Evolutionary conservation across 2,329 filamentous ascomycete genomes (phyloP).

Genomic region (Trichoderma endophyticum): DNA sequence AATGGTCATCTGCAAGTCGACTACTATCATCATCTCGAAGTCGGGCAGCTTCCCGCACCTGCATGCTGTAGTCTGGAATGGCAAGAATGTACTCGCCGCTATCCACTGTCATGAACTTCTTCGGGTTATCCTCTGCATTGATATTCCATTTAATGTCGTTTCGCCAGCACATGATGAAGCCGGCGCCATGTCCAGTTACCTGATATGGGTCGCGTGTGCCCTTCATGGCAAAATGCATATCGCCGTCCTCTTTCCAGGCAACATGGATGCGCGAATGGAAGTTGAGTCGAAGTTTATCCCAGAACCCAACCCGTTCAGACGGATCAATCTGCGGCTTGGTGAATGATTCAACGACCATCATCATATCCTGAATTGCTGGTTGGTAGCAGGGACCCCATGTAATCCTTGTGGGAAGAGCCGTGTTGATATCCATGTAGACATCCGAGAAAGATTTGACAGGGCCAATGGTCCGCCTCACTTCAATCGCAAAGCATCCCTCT

Average conservation of each 20-base stretch:
- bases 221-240: slow-evolving; percentile 91
- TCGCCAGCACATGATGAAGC: slow-evolving; percentile 98
- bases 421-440: slow-evolving; percentile 89
- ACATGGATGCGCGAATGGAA: slow-evolving; percentile 90
- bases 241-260: slow-evolving; percentile 91
- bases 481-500: slow-evolving; percentile 71
- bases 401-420: slow-evolving; percentile 83
- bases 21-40: slow-evolving; percentile 55
- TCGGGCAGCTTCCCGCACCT: slow-evolving; percentile 66
- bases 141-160: slow-evolving; percentile 88
- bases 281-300: slow-evolving; percentile 94
- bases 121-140: slow-evolving; percentile 79
- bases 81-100: slow-evolving; percentile 94
- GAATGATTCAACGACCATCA: slow-evolving; percentile 98
- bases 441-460: slow-evolving; percentile 97
- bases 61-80: slow-evolving; percentile 86
- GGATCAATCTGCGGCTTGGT: slow-evolving; percentile 93
- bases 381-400: slow-evolving; percentile 98
- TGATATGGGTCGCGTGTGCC: slow-evolving; percentile 89
- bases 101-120: slow-evolving; percentile 91
- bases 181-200: slow-evolving; percentile 87
- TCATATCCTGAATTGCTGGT: slow-evolving; percentile 97
- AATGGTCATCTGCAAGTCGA: slow-evolving; percentile 59
- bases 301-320: slow-evolving; percentile 92
- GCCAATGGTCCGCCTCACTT: slow-evolving; percentile 85